Percentiles rank a stretch among this genome's conserved stretches.
Conservation (phyloP, 1,284 basidiomycete species). For the Vanrija sp. region DNA sequence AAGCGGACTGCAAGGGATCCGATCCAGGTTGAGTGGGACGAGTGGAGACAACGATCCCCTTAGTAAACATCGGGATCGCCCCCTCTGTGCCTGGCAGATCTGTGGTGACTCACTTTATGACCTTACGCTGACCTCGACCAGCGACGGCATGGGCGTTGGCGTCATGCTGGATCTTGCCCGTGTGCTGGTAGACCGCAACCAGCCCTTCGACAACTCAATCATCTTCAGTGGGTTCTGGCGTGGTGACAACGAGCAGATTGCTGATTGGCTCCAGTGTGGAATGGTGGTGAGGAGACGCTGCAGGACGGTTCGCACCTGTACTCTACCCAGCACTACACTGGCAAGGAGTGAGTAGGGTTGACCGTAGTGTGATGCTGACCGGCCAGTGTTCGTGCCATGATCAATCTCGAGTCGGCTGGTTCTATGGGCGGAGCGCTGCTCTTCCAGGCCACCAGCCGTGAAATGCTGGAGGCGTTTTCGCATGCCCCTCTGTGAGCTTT, state of each 20-base stretch:
- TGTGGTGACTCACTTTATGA: too few relatives aligned
- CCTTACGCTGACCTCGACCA: background rate
- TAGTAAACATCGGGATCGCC: too few relatives aligned
- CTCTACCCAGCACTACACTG: conserved; percentile 76
- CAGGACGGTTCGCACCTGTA: conserved; percentile 93
- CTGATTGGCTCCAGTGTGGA: conserved; percentile 65
- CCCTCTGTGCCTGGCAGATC: conserved; percentile 15
- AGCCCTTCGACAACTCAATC: conserved; percentile 71
- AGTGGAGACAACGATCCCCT: background rate
- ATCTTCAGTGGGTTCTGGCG: conserved; percentile 66
- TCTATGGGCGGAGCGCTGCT: conserved; percentile 82
- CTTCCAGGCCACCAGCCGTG: conserved; percentile 91
- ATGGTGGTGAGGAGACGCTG: conserved; percentile 78
- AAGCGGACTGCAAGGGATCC: background rate
- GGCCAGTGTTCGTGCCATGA: conserved; percentile 69
- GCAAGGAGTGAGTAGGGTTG: conserved; percentile 58
- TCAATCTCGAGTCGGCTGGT: conserved; percentile 64
- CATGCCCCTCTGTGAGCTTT: conserved; percentile 64
- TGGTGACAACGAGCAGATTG: background rate
- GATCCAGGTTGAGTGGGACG: background rate
- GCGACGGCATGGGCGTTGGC: conserved; percentile 77
- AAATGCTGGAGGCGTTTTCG: conserved; percentile 90
- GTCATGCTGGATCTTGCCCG: conserved; percentile 88
- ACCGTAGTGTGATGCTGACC: background rate
- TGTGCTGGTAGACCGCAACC: conserved; percentile 69